Evolutionary conservation across 2,329 filamentous ascomycete genomes (phyloP), one percentile per base, ranked within the genome.

Genomic region (Parafenestella ontariensis): DNA sequence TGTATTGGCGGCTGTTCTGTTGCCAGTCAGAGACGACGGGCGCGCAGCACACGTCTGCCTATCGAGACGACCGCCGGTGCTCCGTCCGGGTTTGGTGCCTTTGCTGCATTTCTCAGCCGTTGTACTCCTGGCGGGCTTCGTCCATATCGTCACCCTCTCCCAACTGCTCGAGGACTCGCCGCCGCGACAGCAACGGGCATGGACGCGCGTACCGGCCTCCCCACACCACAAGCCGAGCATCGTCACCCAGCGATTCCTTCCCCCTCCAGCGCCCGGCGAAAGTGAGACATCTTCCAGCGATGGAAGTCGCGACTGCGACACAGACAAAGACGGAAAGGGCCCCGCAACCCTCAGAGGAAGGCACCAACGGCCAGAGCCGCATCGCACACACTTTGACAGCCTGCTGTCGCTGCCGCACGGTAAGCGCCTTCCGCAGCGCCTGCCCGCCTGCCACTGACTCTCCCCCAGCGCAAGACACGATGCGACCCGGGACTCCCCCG

Each of bases 401-500:
- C 20, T 93, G 90, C 70, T 91, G 88, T 70, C 86, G 90, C 58
- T 94, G 90, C 76, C 85, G 90, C 73, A 88, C 90, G 82, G 90
- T 91, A 79, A 73, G 82, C 37, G 17, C 37, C 46, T 24, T 17
- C 36, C 29, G 43, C 52, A 23, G 36, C 45, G 34, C 40, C 49
- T 42, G 41, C 33, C 46, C 20, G 45, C 33, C 24, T 26, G 33
- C 24, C 44, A 36, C 60, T 64, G 61, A 64, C 54, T 21, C 29
- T 8, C 24, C 20, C 41, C 40, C 71, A 96, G 93, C 88, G 94
- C 69, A 99, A 99, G 82, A 98, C 94, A 33, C 85, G 92, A 81
- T 99, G 95, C 81, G 95, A 98, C 77, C 91, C 95, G 3, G 91
- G 90, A 13, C 85, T 99, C 20, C 95, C 95, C 36, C 89, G 90